Conservation (phyloP, 2,329 filamentous ascomycete species). For the Rutstroemia sydowiana region DNA sequence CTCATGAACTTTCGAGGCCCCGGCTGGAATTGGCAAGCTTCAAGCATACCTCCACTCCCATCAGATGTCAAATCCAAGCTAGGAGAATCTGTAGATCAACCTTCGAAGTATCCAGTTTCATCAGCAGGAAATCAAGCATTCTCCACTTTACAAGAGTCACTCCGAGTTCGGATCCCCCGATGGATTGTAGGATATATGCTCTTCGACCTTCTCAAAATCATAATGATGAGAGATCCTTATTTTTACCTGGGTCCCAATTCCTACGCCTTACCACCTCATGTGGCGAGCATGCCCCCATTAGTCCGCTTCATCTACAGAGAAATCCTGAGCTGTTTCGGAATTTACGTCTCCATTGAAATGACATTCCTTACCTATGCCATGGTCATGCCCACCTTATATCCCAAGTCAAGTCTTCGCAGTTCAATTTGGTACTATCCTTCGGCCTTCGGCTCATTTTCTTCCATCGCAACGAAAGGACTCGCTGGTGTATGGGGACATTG, state of each 20-base stretch:
- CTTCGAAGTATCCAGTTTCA: slow-evolving; percentile 29
- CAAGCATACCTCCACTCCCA: slow-evolving; percentile 40
- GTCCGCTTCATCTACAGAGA: slow-evolving; percentile 50
- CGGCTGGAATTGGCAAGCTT: slow-evolving; percentile 52
- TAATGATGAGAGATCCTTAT: slow-evolving; percentile 72
- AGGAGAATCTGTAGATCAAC: slow-evolving; percentile 32
- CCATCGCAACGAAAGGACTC: slow-evolving; percentile 57
- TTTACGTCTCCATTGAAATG: slow-evolving; percentile 54
- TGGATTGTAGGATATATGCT: slow-evolving; percentile 54
- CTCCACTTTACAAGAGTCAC: slow-evolving; percentile 37
- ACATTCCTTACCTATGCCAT: slow-evolving; percentile 56
- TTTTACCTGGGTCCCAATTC: slow-evolving; percentile 51
- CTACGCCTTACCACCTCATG: slow-evolving; percentile 37
- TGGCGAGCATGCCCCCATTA: slow-evolving; percentile 36
- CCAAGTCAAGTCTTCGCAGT: slow-evolving; percentile 42
- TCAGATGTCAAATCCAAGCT: slow-evolving; percentile 36
- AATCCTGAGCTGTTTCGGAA: slow-evolving; percentile 44
- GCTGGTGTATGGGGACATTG: slow-evolving; percentile 75
- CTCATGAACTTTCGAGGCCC: slow-evolving; percentile 45
- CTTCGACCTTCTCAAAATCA: slow-evolving; percentile 62
- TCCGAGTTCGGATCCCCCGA: slow-evolving; percentile 37
- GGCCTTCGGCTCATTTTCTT: slow-evolving; percentile 45
- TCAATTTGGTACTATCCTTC: slow-evolving; percentile 55
- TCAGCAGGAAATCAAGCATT: slow-evolving; percentile 40
- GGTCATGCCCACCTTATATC: slow-evolving; percentile 42